These are phyloP conservation scores for Omphalotus olearius DNA, from an alignment of 1,284 basidiomycete genomes.

Conservation along the genomic window DNA sequence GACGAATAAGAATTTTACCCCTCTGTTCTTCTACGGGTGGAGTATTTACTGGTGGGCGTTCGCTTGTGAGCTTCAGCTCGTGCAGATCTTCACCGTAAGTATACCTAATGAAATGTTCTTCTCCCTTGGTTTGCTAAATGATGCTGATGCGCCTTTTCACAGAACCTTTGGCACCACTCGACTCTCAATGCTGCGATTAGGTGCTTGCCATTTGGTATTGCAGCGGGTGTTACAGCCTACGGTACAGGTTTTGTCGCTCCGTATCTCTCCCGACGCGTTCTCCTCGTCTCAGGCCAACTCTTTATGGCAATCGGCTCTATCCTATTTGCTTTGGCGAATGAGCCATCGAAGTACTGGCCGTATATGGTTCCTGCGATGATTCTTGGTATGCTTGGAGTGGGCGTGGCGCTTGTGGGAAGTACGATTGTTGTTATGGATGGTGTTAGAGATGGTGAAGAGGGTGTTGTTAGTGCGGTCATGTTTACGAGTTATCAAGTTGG, in stretches of 20 bases:
- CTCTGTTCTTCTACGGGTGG: slow-evolving; percentile 20
- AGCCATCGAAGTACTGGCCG: slow-evolving; percentile 16
- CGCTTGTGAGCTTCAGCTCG: slow-evolving; percentile 11
- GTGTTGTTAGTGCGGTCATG: slow-evolving; percentile 20
- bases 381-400: slow-evolving; percentile 15
- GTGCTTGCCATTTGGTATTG: slow-evolving; percentile 15
- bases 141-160: background rate
- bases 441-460: slow-evolving; percentile 14
- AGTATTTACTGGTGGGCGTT: slow-evolving; percentile 19
- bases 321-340: slow-evolving; percentile 18
- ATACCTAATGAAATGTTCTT: background rate
- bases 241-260: slow-evolving; percentile 15
- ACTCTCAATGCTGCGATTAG: slow-evolving; percentile 14
- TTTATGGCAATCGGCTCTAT: slow-evolving; percentile 16
- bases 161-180: slow-evolving; percentile 16
- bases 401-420: slow-evolving; percentile 15
- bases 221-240: slow-evolving; percentile 12
- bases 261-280: slow-evolving; percentile 11
- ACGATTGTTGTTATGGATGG: slow-evolving; percentile 18
- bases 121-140: background rate
- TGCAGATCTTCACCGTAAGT: slow-evolving; percentile 7
- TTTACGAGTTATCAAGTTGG: slow-evolving; percentile 18
- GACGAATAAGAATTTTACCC: slow-evolving; percentile 17
- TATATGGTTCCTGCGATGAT: slow-evolving; percentile 18
- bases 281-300: slow-evolving; percentile 15